A percentile compares a stretch with the other conserved stretches of the same genome.
Conservation (phyloP, 106 monocot genomes). For the Acorus calamus region DNA sequence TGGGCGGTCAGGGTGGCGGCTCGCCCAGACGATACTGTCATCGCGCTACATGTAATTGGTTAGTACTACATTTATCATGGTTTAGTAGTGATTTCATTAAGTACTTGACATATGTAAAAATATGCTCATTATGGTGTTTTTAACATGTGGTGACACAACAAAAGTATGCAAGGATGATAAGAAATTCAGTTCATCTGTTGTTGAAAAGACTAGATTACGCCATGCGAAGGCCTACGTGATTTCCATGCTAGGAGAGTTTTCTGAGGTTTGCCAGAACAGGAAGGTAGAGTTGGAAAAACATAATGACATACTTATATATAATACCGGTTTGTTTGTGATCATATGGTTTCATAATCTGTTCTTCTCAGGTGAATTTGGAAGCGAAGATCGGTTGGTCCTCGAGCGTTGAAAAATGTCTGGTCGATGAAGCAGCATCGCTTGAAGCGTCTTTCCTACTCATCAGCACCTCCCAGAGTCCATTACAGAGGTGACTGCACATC, state of each 20-base stretch:
- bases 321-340: background rate
- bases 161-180: background rate
- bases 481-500: conserved; percentile 16
- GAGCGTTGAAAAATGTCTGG: background rate
- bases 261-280: background rate
- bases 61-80: background rate
- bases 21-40: conserved; percentile 27
- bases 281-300: background rate
- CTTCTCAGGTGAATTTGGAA: conserved; percentile 1
- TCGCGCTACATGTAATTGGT: conserved; percentile 51
- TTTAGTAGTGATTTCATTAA: too few species aligned
- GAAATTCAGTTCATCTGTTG: background rate
- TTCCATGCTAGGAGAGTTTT: background rate
- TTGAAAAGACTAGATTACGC: background rate
- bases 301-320: background rate
- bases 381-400: background rate
- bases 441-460: background rate
- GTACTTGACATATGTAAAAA: too few species aligned
- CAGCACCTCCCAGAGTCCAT: background rate
- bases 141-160: too few species aligned
- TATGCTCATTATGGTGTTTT: too few species aligned
- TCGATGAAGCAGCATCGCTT: background rate
- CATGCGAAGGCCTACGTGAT: background rate
- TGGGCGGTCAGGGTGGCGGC: conserved; percentile 28
- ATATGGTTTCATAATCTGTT: background rate